phyloP scores from a whole-genome alignment of 345 rosid genomes.

The Brassica incana region DNA sequence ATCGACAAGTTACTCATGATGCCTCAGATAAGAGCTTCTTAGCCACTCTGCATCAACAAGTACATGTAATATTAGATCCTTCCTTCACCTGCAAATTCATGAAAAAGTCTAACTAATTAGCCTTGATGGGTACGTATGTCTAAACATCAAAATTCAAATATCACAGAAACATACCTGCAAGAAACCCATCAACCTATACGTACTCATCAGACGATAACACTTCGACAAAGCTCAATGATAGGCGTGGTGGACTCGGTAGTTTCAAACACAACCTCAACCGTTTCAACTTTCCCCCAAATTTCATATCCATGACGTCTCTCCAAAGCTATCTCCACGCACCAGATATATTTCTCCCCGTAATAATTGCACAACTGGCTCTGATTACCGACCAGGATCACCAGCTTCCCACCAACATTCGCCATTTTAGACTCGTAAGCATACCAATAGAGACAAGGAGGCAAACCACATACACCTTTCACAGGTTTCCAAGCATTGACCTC shows the following conservation, averaged over 20 bases:
- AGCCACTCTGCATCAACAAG: not conserved
- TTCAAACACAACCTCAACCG: not conserved
- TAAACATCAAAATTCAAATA: not conserved
- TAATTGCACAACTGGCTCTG: not conserved
- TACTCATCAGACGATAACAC: not conserved
- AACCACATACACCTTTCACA: not conserved
- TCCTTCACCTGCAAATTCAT: not conserved
- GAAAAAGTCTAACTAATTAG: not conserved
- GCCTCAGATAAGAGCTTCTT: not conserved
- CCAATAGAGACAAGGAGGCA: not conserved
- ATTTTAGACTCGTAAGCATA: not conserved
- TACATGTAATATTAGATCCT: not conserved
- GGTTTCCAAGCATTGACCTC: not conserved
- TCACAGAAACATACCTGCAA: not conserved
- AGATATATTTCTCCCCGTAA: not conserved
- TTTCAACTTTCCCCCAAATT: slow-evolving; percentile 3
- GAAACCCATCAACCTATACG: not conserved
- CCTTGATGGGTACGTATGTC: not conserved
- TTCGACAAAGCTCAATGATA: not conserved
- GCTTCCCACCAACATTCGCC: not conserved
- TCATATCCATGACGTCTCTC: not conserved
- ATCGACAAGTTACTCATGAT: not conserved
- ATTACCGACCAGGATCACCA: not conserved
- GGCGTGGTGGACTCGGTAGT: not conserved
- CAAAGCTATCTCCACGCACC: not conserved